Evolutionary conservation across 2,329 filamentous ascomycete species (phyloP), one percentile per base, ranked within the genome.

Genomic region (Lachnellula subtilissima): DNA sequence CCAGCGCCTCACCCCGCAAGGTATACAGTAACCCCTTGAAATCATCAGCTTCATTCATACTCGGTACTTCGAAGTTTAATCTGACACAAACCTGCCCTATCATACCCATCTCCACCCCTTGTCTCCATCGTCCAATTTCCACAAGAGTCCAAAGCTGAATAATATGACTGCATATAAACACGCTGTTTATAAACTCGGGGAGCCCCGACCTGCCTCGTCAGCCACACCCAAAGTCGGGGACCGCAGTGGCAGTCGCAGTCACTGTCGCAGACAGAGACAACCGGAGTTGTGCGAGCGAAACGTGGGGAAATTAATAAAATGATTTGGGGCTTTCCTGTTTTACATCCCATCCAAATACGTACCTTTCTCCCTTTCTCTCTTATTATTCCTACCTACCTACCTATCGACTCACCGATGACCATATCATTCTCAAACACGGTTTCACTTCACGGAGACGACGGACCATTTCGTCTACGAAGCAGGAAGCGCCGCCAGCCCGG

Each of bases 231-330:
- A 32, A 28, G 23, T 43, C 50, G n/a, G 19, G 32, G 17, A 32
- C 12, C 17, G 32, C 28, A 37, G 32, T 32, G 6, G 28, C 28
- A 11, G 28, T 32, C 28, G 28, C 28, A 11, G 28, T 32, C 3
- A 2, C 28, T 2, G 28, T 11, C 8, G 28, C 28, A 32, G 28
- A 32, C 28, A 32, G 43, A 43, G 43, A 49, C 19, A 39, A 39
- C 22, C 52, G 28, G 42, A 25, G 43, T 17, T 47, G 45, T 35
- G 52, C 25, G 25, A 25, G 25, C 52, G 36, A 54, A 54, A 54
- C 52, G 52, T 54, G 52, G 52, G 52, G 52, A 54, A 54, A 54
- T 49, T 4, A 11, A 11, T 2, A 11, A 11, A 32, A 11, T 11
- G 4, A 9, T 11, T 19, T 5, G 40, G 42, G 42, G n/a, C 7